Evolutionary conservation across 2,329 filamentous ascomycete species (phyloP).

Genomic region (Claviceps arundinis): DNA sequence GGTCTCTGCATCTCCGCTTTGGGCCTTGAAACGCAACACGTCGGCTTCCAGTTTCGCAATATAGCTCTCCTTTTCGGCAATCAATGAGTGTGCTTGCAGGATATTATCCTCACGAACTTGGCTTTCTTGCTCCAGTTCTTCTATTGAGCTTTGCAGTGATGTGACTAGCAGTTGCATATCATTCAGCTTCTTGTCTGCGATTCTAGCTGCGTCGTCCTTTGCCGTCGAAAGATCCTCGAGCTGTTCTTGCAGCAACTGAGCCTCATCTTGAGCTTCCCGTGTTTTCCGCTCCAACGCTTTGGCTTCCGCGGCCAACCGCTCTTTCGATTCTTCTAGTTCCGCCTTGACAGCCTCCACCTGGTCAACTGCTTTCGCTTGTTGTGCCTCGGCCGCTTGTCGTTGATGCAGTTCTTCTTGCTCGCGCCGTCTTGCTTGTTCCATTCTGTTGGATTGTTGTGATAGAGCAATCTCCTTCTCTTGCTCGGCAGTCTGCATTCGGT

Average conservation of each 20-base stretch:
- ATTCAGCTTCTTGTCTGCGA: conserved; percentile 38
- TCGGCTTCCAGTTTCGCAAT: conserved; percentile 69
- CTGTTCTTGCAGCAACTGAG: conserved; percentile 64
- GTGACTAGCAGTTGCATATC: conserved; percentile 41
- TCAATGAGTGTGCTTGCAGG: conserved; percentile 48
- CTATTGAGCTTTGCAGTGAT: conserved; percentile 31
- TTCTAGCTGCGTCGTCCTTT: conserved; percentile 57
- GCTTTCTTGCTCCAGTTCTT: conserved; percentile 47
- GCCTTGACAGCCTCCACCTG: conserved; percentile 35
- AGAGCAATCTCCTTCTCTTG: conserved; percentile 74
- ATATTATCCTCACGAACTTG: conserved; percentile 42
- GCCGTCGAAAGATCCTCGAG: conserved; percentile 54
- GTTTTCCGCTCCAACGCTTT: conserved; percentile 55
- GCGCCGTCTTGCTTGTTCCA: conserved; percentile 65
- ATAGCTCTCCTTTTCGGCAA: conserved; percentile 56
- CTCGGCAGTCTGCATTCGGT: conserved; percentile 74
- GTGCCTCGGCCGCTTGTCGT: conserved; percentile 45
- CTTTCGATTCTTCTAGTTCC: conserved; percentile 39
- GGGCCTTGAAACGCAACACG: conserved; percentile 69
- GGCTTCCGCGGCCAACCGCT: conserved; percentile 39
- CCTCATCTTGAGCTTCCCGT: conserved; percentile 60
- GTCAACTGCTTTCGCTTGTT: conserved; percentile 34
- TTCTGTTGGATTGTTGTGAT: conserved; percentile 68
- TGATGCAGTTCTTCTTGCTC: conserved; percentile 76
- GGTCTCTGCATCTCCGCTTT: conserved; percentile 76